Evolutionary conservation across 129 eudicot species (phyloP).

Genomic region (Ambrosia artemisiifolia): DNA sequence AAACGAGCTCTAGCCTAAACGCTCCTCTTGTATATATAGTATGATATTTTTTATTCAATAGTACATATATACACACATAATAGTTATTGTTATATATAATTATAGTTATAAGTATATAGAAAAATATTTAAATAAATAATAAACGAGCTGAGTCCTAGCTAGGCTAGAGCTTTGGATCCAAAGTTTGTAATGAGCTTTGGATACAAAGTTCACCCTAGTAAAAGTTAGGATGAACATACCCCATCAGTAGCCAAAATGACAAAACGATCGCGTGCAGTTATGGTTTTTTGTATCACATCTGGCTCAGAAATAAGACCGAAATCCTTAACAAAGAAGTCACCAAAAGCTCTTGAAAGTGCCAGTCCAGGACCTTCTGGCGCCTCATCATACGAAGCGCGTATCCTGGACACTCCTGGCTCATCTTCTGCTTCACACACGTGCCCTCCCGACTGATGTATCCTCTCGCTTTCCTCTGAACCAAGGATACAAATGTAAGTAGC

Average conservation of each 20-base stretch:
- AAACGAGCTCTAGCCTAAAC: no score
- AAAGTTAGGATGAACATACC: conserved; percentile 46
- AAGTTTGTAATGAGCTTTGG: no score
- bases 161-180: no score
- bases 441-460: conserved; percentile 70
- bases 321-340: conserved; percentile 75
- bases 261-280: conserved; percentile 64
- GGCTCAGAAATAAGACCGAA: conserved; percentile 96
- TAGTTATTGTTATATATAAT: no score
- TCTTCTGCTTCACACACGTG: conserved; percentile 57
- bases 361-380: conserved; percentile 72
- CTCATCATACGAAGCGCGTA: conserved; percentile 67
- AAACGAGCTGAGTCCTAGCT: no score
- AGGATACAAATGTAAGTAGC: background rate
- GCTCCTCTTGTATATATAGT: no score
- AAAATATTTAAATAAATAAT: no score
- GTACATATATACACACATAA: no score
- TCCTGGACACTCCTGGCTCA: conserved; percentile 83
- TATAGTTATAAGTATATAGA: no score
- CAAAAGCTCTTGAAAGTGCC: conserved; percentile 89
- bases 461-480: conserved; percentile 65
- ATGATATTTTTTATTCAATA: no score
- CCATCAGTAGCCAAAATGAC: conserved; percentile 90
- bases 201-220: background rate
- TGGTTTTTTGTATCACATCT: conserved; percentile 58